Evolutionary conservation across 768 basidiomycete species (phyloP), one percentile per base, ranked within the genome.

Genomic region (Clitopilus passeckerianus): DNA sequence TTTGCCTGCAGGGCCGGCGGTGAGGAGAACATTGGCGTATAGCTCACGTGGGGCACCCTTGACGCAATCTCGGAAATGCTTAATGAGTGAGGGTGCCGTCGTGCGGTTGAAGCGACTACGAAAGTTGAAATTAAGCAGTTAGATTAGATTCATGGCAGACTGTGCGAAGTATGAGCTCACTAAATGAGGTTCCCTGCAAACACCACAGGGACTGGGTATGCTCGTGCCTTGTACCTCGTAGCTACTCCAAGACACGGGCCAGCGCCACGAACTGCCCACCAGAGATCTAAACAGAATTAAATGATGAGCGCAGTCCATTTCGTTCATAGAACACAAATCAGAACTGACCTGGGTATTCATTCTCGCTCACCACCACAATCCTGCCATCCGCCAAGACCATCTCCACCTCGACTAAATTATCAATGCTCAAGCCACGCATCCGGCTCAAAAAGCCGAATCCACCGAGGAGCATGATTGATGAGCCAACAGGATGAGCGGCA

Each of bases 131-230:
- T 30, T 30, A 30, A 30, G 4, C 27, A 30, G 27, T 30, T 30
- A 30, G 27, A 30, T 30, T 30, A 30, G 27, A 30, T 4, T 30
- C 7, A 30, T 30, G 27, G 27, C 27, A 30, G 27, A 30, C n/a
- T 30, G 27, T 30, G 27, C 27, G 27, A 30, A 30, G 27, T 30
- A 63, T 59, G 16, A 23, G 58, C 91, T 67, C 65, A 93, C 93
- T 93, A 96, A 63, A 97, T 87, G 44, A 96, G 78, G 68, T 94
- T 96, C 1, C 95, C 95, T 9, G 95, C 92, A 66, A 93, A 95
- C 2, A 95, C 93, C 6, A 92, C 86, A 8, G 93, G 93, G 9
- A 96, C 85, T 1, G 93, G 93, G 72, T 82, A 95, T 20, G 94
- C 95, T 67, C 84, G 89, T 6, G 89, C 91, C 66, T 91, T 91